Percentiles rank a stretch among this genome's conserved stretches.
phyloP scores from a whole-genome alignment of 495 filamentous ascomycete genomes.

The Neurospora sublineolata region DNA sequence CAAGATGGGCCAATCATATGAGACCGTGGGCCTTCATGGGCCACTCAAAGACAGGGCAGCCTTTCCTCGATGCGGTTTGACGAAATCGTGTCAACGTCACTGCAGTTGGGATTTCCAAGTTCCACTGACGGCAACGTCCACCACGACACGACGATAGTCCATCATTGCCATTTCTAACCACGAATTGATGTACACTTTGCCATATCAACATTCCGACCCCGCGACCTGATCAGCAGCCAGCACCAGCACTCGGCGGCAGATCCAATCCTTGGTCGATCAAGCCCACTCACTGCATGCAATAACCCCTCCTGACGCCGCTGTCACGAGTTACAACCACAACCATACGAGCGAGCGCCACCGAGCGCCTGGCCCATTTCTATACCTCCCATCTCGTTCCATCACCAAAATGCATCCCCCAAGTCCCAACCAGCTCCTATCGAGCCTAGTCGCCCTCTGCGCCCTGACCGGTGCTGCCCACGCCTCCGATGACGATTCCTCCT shows the following conservation, averaged over 20 bases:
- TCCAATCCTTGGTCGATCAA: not conserved
- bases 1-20: not conserved
- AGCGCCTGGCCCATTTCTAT: not conserved
- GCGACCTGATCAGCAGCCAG: not conserved
- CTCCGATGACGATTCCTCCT: conserved; percentile 4
- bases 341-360: not conserved
- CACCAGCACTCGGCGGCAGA: not conserved
- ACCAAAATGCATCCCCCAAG: conserved; percentile 13
- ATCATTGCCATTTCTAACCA: not conserved
- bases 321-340: not conserved
- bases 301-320: not conserved
- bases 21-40: not conserved
- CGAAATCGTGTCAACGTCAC: not conserved
- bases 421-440: not conserved
- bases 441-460: conserved; percentile 12
- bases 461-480: conserved; percentile 9
- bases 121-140: not conserved
- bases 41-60: not conserved
- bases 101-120: not conserved
- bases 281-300: not conserved
- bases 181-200: not conserved
- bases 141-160: not conserved
- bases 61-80: not conserved
- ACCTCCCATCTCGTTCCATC: not conserved
- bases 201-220: not conserved